phyloP scores from a whole-genome alignment of 768 basidiomycete species.

The Lactifluus echinatus region DNA sequence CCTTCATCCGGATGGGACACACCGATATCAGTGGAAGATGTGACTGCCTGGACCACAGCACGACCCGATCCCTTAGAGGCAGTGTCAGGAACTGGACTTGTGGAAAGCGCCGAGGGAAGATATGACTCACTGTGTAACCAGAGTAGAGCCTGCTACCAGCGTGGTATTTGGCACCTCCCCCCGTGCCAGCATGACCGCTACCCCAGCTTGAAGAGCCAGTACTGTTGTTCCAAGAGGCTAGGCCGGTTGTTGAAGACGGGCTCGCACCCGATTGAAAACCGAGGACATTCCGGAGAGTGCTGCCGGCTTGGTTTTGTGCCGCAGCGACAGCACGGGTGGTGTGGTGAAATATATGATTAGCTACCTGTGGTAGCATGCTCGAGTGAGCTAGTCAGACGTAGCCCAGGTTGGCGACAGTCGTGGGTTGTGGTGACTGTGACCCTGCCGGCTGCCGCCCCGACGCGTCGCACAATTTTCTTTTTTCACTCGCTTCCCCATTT shows the following conservation, averaged over 20 bases:
- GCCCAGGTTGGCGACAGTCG: not conserved
- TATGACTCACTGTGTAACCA: conserved; percentile 54
- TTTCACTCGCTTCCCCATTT: not conserved
- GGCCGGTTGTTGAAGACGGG: conserved; percentile 29
- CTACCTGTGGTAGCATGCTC: conserved; percentile 74
- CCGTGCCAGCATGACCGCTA: conserved; percentile 54
- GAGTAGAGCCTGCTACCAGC: conserved; percentile 64
- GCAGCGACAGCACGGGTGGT: conserved; percentile 69
- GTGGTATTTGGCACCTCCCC: conserved; percentile 57
- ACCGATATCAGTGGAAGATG: conserved; percentile 45
- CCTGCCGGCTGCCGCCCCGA: not conserved
- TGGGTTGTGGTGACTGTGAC: not conserved
- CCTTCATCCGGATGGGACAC: conserved; percentile 45
- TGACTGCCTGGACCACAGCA: conserved; percentile 63
- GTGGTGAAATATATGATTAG: conserved; percentile 67
- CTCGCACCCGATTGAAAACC: conserved; percentile 52
- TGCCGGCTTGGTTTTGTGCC: conserved; percentile 60
- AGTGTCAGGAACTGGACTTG: not conserved
- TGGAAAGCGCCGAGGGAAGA: not conserved
- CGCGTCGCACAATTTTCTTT: not conserved
- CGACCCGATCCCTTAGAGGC: conserved; percentile 52
- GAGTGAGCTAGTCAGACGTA: conserved; percentile 2
- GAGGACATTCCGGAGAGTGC: conserved; percentile 69
- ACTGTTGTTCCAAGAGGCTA: conserved; percentile 34
- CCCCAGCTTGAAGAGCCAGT: conserved; percentile 46